Evolutionary conservation across 306 rosid genomes (phyloP), one percentile per base, ranked within the genome.

Genomic region (Gastrolobium villosum): DNA sequence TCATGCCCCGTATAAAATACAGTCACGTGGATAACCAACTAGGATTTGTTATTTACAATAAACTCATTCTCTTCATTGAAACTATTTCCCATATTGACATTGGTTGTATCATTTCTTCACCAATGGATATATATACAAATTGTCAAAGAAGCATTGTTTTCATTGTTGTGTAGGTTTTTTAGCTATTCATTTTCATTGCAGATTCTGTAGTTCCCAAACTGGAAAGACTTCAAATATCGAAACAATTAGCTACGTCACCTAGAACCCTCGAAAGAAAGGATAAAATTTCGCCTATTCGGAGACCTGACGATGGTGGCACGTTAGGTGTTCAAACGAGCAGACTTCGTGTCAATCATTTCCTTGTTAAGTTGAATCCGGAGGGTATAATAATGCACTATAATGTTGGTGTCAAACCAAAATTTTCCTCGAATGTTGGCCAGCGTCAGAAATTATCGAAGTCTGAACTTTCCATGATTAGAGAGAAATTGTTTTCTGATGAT

Each of bases 301-400:
- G 97, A 74, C 97, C 96, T 60, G 97, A 92, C 73, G 4, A 49
- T 11, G 95, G 93, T 32, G 96, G 96, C 49, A 53, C 54, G 1
- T 32, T 36, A 46, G 54, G 81, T 4, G 31, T 83, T 78, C 81
- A 74, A 65, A 65, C 83, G 11, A 70, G 26, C 55, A 73, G 32
- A 46, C 88, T 90, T 26, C 80, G 83, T 32, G 90, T 83, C 5
- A 90, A 90, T 78, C 92, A 89, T 65, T 92, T 87, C 39, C 85
- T 56, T 63, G 81, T 90, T 56, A 82, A 63, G 14, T 89, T 77
- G 68, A 50, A 66, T 37, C 92, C 92, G 1, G 74, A 84, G 26
- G 74, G 79, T 73, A 53, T 79, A 26, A 85, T 90, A 82, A 63
- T 72, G 86, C 96, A 92, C 75, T 89, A 90, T 56, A 84, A 76